Conservation (phyloP, 2,329 filamentous ascomycete species). For the Fusarium sp. region DNA sequence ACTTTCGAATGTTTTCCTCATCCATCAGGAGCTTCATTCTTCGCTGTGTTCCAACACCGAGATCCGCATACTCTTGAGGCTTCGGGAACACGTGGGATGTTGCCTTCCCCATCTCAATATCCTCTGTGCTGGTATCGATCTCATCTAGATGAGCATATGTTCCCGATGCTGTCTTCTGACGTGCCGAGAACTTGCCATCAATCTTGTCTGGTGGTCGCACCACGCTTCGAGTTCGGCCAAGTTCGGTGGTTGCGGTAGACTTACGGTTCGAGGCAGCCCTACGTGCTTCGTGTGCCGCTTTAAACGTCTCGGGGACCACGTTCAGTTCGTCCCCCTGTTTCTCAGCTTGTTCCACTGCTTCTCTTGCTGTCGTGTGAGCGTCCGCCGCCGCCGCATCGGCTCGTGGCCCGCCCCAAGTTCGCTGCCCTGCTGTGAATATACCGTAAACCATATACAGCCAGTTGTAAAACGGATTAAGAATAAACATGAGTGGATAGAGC, state of each 20-base stretch:
- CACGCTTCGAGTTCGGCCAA: slow-evolving; percentile 62
- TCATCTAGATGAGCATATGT: slow-evolving; percentile 77
- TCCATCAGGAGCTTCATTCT: slow-evolving; percentile 80
- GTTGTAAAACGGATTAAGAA: slow-evolving; percentile 96
- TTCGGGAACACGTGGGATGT: not conserved
- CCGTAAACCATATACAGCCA: slow-evolving; percentile 99
- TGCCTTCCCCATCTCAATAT: slow-evolving; percentile 41
- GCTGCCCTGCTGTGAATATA: slow-evolving; percentile 91
- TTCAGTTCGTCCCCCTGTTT: slow-evolving; percentile 87
- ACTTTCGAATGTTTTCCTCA: slow-evolving; percentile 78
- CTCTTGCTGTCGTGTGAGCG: slow-evolving; percentile 75
- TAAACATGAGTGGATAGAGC: slow-evolving; percentile 95
- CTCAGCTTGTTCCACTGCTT: slow-evolving; percentile 85
- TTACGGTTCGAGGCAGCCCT: slow-evolving; percentile 44
- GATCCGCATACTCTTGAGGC: slow-evolving; percentile 62
- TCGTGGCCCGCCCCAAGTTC: slow-evolving; percentile 94
- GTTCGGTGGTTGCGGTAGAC: slow-evolving; percentile 43
- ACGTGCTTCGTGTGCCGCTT: slow-evolving; percentile 63
- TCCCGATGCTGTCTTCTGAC: slow-evolving; percentile 72
- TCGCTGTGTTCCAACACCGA: slow-evolving; percentile 72
- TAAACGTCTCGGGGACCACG: slow-evolving; percentile 87
- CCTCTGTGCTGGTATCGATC: slow-evolving; percentile 46
- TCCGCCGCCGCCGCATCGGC: slow-evolving; percentile 88
- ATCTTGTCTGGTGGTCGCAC: slow-evolving; percentile 78
- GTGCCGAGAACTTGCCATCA: slow-evolving; percentile 80